These are phyloP conservation scores for Suhomyces kunorum DNA, from an alignment of 1,139 yeast genomes.

Conservation along the genomic window DNA sequence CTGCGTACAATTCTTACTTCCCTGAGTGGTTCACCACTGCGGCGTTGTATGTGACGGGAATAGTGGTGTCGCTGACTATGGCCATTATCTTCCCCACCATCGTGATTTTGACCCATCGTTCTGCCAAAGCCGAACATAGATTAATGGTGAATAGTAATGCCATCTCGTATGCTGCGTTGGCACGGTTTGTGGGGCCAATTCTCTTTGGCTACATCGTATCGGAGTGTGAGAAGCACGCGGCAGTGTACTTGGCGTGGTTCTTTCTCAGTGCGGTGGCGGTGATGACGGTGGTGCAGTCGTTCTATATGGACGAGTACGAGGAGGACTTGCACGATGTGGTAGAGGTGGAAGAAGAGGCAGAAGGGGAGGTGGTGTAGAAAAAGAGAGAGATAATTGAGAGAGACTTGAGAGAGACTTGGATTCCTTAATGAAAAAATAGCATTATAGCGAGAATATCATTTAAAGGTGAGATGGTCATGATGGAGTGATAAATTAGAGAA, in stretches of 20 bases:
- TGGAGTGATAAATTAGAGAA: too few species aligned
- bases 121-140: conserved; percentile 48
- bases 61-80: conserved; percentile 12
- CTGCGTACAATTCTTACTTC: conserved; percentile 17
- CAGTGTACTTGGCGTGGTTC: conserved; percentile 57
- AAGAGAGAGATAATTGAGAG: too few species aligned
- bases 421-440: too few species aligned
- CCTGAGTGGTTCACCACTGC: conserved; percentile 18
- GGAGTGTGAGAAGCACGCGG: conserved; percentile 22
- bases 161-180: conserved; percentile 51
- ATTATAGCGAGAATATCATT: too few species aligned
- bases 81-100: conserved; percentile 44
- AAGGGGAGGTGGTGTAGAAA: not conserved
- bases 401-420: too few species aligned
- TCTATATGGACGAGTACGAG: conserved; percentile 33
- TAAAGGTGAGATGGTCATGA: too few species aligned
- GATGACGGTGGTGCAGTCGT: conserved; percentile 33
- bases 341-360: not conserved
- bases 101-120: conserved; percentile 47
- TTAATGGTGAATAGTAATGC: conserved; percentile 54
- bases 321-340: conserved; percentile 18
- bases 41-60: conserved; percentile 21
- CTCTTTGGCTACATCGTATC: conserved; percentile 60
- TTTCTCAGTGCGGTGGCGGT: conserved; percentile 38
- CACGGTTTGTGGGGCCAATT: conserved; percentile 60